Evolutionary conservation across 352 stramenopile species (phyloP), one percentile per base, ranked within the genome.

Genomic region (Phytophthora podocarpi): DNA sequence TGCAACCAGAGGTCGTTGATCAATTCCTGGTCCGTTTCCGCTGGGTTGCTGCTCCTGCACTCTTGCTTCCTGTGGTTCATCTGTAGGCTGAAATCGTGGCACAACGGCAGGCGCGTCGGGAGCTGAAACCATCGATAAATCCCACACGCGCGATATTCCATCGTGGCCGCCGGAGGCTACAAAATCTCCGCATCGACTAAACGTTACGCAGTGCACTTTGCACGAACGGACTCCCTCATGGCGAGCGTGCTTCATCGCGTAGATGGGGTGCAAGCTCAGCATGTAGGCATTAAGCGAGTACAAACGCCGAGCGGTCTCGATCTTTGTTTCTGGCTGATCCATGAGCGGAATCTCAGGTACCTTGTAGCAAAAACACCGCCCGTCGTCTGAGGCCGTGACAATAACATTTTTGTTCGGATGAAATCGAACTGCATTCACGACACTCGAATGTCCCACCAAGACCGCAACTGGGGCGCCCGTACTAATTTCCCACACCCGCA

Each of bases 151-250:
- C 34, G 81, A 91, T 13, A 98, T 84, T 39, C 91, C 95, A 78
- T 99, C 96, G 71, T 98, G 91, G 6, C 89, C 90, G 5, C 95
- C 96, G 24, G 96, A 98, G 4, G 91, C 90, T 46, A 99, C 89
- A 58, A 76, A 98, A 71, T 75, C 85, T 67, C 70, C 95, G 75
- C 57, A 96, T 27, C 61, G 92, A 85, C 80, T 93, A 46, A 90
- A 89, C 18, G 75, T 78, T 21, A 91, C 48, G 45, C 78, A 87
- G 31, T 89, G 74, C n/a, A 91, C 82, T 68, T 91, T 91, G 59
- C 78, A 86, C 20, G 82, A 89, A 28, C 81, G 73, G 20, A 78
- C 67, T 15, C 78, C 78, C 16, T 85, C 71, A 9, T 76, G 75
- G 7, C 65, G 56, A 36, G 64, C 76, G 16, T 94, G 85, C 7